These are phyloP conservation scores for Myxozyma sirexii DNA, from an alignment of 805 yeast genomes.

Conservation along the genomic window DNA sequence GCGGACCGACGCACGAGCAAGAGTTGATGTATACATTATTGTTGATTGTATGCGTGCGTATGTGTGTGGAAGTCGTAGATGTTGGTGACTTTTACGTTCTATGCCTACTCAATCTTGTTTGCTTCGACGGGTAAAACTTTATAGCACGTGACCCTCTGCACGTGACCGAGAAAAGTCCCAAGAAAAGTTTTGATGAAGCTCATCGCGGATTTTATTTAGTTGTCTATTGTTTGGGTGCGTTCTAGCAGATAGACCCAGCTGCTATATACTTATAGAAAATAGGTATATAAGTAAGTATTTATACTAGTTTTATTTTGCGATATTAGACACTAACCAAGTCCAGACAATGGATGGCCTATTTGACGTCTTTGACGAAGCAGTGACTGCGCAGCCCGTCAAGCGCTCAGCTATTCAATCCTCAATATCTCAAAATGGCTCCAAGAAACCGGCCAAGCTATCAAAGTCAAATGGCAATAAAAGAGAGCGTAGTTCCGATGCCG, in stretches of 20 bases:
- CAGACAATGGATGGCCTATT: conserved; percentile 38
- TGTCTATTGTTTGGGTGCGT: background rate
- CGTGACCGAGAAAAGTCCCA: background rate
- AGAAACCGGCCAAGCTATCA: too few relatives aligned
- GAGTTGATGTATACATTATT: conserved; percentile 25
- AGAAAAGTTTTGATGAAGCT: conserved; percentile 5
- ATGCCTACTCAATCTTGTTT: too few relatives aligned
- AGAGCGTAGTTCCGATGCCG: background rate
- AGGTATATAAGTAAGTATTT: background rate
- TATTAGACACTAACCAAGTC: background rate
- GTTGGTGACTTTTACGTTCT: too few relatives aligned
- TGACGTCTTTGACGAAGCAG: conserved; percentile 40
- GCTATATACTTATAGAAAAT: too few relatives aligned
- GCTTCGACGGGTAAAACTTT: background rate
- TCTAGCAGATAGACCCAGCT: background rate
- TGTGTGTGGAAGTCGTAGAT: background rate
- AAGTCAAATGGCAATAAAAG: background rate
- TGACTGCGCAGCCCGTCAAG: conserved; percentile 30
- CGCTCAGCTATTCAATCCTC: conserved; percentile 1
- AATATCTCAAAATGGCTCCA: background rate
- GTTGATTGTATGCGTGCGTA: background rate
- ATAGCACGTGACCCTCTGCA: background rate
- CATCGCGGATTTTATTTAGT: background rate
- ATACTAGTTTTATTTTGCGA: too few relatives aligned
- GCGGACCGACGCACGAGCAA: conserved; percentile 24